Base-by-base conservation (phyloP, 1,284 basidiomycete genomes). In the Cystobasidium slooffiae region DNA sequence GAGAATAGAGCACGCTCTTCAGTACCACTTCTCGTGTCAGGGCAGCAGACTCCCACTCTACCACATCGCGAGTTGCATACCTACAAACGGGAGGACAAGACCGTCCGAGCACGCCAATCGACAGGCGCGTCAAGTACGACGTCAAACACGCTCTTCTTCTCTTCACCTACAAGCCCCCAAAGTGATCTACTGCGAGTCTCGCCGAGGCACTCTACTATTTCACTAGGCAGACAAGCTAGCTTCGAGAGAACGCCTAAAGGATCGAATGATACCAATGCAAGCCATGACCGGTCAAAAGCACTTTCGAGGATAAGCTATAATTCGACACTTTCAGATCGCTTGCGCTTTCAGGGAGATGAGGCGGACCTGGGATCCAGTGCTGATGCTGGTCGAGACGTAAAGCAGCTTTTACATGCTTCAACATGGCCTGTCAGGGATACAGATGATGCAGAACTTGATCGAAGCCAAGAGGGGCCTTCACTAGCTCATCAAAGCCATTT, bases 191-290 rank as follows among this genome's bases (percentile, higher is more conserved):
- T 10, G 43, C 61, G 31, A 10, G 14, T 41, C 5, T 43, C 37
- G 20, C 56, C 39, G n/a, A 31, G 56, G 37, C 31, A 59, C 37
- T 31, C 56, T 43, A 16, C 16, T 20, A 37, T 22, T 3, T 31
- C 12, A 56, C 16, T 59, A 1, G 56, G 16, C 18, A 59, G 39
- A 43, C 56, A 59, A 59, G 39, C 56, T 59, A 59, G 56, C 9
- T 59, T 63, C 14, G 61, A 63, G 12, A 20, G 61, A 12, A 63
- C 61, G 6, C 61, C 61, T 9, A 46, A 49, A 24, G 43, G 61
- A 18, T 63, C 61, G 44, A 63, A 63, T 63, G 46, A n/a, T 12
- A 63, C 61, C 9, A 63, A 63, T n/a, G 46, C 20, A 12, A 43
- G 16, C n/a, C 31, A 18, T 22, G 20, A 63, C 31, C 20, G 12